Base-by-base conservation (phyloP, 768 basidiomycete species). In the Leccinum sublutescens region DNA sequence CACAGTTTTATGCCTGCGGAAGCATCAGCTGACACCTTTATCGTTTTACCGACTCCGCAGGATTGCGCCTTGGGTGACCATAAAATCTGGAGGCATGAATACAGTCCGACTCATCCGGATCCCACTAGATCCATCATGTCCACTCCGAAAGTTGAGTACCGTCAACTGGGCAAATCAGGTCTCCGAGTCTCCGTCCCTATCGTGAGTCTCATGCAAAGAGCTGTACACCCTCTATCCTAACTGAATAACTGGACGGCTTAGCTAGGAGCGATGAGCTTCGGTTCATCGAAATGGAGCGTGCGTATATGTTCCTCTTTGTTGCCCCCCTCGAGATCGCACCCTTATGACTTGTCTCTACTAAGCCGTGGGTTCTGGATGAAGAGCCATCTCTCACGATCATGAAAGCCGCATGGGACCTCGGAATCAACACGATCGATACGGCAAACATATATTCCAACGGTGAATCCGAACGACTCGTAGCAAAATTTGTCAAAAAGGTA, bases 381-480 rank as follows among this genome's bases (percentile, higher is more conserved):
- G 67, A 66, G 4, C 56, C 74, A 29, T 68, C 71, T 2, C 55
- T 72, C 19, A 58, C 64, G 55, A 69, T 77, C 61, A 58, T 78
- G 59, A 75, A 77, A 62, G 65, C 66, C 23, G 76, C 78, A 3
- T 78, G 68, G 66, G 72, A 77, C n/a, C 58, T 66, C 31, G 78
- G 78, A 5, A 71, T 78, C 55, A 75, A 69, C 54, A 76, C 73
- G 5, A 72, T 73, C 33, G 77, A 78, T 59, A 76, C 77, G 1
- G 70, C 76, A 36, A 74, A 77, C 38, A 29, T 70, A 33, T 31
- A 31, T 29, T 67, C 66, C 21, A 66, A 69, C 53, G 73, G 73
- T 33, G 66, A 68, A 36, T 76, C 74, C 3, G 77, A 78, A 62
- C 57, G 64, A 17, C 64, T 78, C 45, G 58, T 76, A 27, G 75